phyloP scores from a whole-genome alignment of 495 filamentous ascomycete species.

The Cairneyella variabilis region DNA sequence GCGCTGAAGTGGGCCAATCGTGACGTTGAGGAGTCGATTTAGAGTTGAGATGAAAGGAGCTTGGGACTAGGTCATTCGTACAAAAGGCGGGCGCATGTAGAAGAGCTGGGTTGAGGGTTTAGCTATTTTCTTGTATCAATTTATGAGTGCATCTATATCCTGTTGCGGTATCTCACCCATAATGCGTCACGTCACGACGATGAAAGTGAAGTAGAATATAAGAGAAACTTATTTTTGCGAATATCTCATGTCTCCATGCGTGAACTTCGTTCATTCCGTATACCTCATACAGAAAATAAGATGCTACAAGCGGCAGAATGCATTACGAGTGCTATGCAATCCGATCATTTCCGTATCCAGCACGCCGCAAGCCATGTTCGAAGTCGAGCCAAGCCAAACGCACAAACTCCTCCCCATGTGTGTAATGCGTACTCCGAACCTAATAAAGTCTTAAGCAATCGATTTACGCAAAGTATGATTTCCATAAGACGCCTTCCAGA shows the following conservation, averaged over 20 bases:
- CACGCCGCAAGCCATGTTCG: too few relatives aligned
- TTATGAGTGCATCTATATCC: too few relatives aligned
- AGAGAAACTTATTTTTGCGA: too few relatives aligned
- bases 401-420: not conserved
- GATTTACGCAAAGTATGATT: conserved; percentile 94
- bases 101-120: not conserved
- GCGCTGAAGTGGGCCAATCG: not conserved
- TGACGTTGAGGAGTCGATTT: not conserved
- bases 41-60: too few relatives aligned
- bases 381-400: not conserved
- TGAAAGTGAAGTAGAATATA: too few relatives aligned
- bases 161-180: too few relatives aligned
- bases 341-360: too few relatives aligned
- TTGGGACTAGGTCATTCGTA: too few relatives aligned
- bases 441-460: not conserved
- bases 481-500: conserved; percentile 95
- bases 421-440: not conserved
- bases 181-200: too few relatives aligned
- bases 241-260: too few relatives aligned
- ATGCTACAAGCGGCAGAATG: not conserved
- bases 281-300: not conserved
- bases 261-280: too few relatives aligned
- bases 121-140: not conserved
- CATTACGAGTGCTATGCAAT: not conserved
- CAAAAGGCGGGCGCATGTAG: too few relatives aligned